A percentile compares a stretch with the other conserved stretches of the same genome.
Evolutionary conservation across 768 basidiomycete genomes (phyloP).

Genomic region (Boletus barrowsii): DNA sequence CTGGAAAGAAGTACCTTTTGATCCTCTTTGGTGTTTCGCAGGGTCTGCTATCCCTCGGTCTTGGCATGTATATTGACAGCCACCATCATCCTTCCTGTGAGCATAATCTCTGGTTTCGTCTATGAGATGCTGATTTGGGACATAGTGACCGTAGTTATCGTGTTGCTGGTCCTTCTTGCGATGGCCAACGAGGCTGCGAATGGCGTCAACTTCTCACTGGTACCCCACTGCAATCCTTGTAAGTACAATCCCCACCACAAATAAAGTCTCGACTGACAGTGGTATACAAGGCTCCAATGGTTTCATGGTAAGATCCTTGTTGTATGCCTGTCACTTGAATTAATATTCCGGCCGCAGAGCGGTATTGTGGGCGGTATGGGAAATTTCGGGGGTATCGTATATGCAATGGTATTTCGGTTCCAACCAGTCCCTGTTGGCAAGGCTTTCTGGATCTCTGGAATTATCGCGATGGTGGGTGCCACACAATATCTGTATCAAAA

Average conservation of each 20-base stretch:
- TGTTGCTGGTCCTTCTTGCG: not conserved
- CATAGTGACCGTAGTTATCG: not conserved
- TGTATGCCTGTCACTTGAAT: not conserved
- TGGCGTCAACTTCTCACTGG: constrained; percentile 3
- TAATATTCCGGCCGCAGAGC: constrained; percentile 9
- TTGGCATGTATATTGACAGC: constrained; percentile 42
- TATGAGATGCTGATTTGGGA: not conserved
- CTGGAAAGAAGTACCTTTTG: constrained; percentile 6
- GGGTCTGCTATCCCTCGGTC: constrained; percentile 1
- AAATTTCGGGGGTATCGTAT: constrained; percentile 46
- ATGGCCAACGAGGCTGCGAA: not conserved
- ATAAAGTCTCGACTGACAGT: not conserved
- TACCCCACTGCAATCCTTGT: constrained; percentile 9
- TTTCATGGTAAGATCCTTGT: constrained; percentile 27
- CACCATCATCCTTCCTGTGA: constrained; percentile 19
- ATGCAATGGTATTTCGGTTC: constrained; percentile 36
- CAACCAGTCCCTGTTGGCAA: constrained; percentile 2
- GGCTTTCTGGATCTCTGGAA: constrained; percentile 44
- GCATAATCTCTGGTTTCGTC: not conserved
- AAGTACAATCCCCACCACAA: not conserved
- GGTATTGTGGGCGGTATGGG: constrained; percentile 41
- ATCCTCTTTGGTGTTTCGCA: not conserved
- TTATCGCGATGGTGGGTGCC: constrained; percentile 34
- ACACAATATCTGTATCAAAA: not conserved
- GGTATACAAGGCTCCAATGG: constrained; percentile 3